Evolutionary conservation across 2,329 filamentous ascomycete genomes (phyloP), one percentile per base, ranked within the genome.

Genomic region (Raffaelea ambrosiae): DNA sequence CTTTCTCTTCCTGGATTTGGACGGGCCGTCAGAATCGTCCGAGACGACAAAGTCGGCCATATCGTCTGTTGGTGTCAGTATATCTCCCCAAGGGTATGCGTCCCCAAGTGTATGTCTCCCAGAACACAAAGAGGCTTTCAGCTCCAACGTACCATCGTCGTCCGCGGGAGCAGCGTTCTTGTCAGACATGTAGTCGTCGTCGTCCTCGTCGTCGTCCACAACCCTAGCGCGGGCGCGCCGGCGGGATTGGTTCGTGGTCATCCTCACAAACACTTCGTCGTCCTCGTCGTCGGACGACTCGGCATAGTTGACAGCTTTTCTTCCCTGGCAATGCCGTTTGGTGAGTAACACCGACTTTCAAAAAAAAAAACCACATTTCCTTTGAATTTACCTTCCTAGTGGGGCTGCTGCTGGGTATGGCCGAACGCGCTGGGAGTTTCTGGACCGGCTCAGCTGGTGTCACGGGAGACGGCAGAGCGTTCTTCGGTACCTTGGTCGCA

Each of bases 31-130:
- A 0, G 88, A 91, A 39, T 94, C 88, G 58, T 96, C 90, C 0
- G 85, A 81, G 4, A 85, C 89, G 21, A 97, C 73, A 58, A 97
- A 97, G 62, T 95, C 86, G 52, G 84, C 88, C 69, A 94, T 80
- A 47, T 93, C 87, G 66, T 74, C 70, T 77, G 43, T 2, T 4
- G n/a, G 41, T 22, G 39, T 19, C 35, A 41, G 47, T n/a, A n/a
- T n/a, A n/a, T n/a, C n/a, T n/a, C n/a, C n/a, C n/a, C n/a, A n/a
- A n/a, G n/a, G n/a, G n/a, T n/a, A n/a, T n/a, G n/a, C n/a, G n/a
- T n/a, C n/a, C n/a, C n/a, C n/a, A n/a, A n/a, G n/a, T n/a, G n/a
- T n/a, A n/a, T n/a, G n/a, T n/a, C n/a, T n/a, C n/a, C n/a, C n/a
- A n/a, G n/a, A n/a, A n/a, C n/a, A 29, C 26, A 7, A 7, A 7